Base-by-base conservation (phyloP, 257 asterid genomes). In the Capsicum pubescens region DNA sequence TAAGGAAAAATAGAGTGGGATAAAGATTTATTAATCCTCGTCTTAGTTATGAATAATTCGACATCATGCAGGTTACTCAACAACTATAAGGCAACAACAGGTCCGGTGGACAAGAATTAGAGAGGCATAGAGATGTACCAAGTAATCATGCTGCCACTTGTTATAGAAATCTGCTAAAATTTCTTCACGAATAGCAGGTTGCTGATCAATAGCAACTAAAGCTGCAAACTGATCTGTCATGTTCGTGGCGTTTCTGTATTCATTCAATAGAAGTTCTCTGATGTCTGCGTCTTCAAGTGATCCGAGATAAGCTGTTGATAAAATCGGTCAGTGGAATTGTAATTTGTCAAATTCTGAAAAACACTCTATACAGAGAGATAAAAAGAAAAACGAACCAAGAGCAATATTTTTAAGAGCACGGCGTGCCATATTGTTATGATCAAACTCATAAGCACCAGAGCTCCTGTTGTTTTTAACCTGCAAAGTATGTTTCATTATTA, bases 161-260 rank as follows among this genome's bases (percentile, higher is more conserved):
- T 59, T 56, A 80, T 91, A 94, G 94, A 95, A 97, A 92, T 95
- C 98, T 80, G 93, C 94, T 91, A 94, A 87, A 88, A 87, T 90
- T 67, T 93, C 97, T 9, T 94, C 96, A 69, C 98, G 91, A 57
- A 87, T 88, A 84, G 90, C 94, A 15, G 94, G 96, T n/a, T 83
- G 89, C 92, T 92, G 98, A 82, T 93, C 97, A 84, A 97, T 93
- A 83, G 98, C 97, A 21, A 88, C 91, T 61, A 97, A 89, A 48
- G 98, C 95, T 8, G 97, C 91, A 90, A 96, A 89, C 87, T 96
- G 98, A 60, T 97, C 99, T 0, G 99, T 97, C 98, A 97, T 81
- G 85, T 97, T 97, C 60, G 97, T 91, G 86, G 99, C 98, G 55
- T 87, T 86, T 82, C 26, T 90, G 85, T 97, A 97, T 87, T 93